Evolutionary conservation across 345 rosid genomes (phyloP).

Genomic region (Carallia brachiata): DNA sequence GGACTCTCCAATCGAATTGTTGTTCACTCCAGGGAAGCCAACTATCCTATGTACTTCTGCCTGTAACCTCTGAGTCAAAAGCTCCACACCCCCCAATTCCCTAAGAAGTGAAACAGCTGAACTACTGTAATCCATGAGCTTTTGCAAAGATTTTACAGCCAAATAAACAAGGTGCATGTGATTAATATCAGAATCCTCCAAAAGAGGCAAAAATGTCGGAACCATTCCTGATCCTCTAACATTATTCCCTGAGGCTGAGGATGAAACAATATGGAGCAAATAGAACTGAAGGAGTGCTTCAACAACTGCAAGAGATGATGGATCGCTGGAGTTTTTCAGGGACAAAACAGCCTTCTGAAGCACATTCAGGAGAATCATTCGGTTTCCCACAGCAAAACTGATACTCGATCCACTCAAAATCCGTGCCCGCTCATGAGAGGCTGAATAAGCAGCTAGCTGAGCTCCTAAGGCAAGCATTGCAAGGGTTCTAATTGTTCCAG

Average conservation of each 20-base stretch:
- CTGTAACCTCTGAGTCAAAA: conserved; percentile 83
- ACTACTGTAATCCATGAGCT: conserved; percentile 94
- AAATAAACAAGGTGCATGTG: conserved; percentile 87
- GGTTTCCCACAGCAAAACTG: conserved; percentile 91
- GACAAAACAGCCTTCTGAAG: conserved; percentile 91
- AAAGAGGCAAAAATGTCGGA: conserved; percentile 85
- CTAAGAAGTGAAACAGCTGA: conserved; percentile 83
- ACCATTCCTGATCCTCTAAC: conserved; percentile 96
- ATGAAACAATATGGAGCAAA: conserved; percentile 89
- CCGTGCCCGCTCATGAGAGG: conserved; percentile 93
- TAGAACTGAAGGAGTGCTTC: conserved; percentile 97
- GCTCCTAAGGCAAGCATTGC: conserved; percentile 96
- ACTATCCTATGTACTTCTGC: conserved; percentile 75
- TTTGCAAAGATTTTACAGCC: conserved; percentile 88
- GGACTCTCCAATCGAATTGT: conserved; percentile 61
- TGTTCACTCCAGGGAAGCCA: conserved; percentile 49
- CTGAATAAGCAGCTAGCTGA: conserved; percentile 89
- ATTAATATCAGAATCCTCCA: conserved; percentile 77
- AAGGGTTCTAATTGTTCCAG: conserved; percentile 83
- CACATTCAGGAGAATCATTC: conserved; percentile 88
- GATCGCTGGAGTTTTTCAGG: conserved; percentile 74
- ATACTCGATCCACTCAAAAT: conserved; percentile 89
- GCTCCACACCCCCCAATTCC: conserved; percentile 91
- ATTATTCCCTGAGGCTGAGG: conserved; percentile 90
- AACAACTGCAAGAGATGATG: conserved; percentile 79